Conservation (phyloP, 1,284 basidiomycete species). For the Sparassis latifolia region DNA sequence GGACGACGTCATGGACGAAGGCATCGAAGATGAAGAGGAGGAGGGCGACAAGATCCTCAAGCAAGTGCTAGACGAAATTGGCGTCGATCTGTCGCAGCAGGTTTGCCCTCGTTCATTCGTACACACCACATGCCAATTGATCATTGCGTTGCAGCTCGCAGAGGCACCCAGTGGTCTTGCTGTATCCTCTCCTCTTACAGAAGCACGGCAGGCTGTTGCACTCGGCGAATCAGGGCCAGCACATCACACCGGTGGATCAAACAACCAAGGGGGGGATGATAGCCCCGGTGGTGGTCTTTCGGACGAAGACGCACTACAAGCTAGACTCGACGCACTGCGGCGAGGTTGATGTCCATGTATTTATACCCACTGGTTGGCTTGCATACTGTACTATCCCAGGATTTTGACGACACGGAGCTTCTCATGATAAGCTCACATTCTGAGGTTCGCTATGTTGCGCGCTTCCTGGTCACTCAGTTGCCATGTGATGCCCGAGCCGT, state of each 20-base stretch:
- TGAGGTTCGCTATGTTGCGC: conserved; percentile 59
- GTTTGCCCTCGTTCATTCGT: conserved; percentile 24
- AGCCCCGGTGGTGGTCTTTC: conserved; percentile 43
- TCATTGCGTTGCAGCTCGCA: conserved; percentile 50
- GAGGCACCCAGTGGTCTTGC: conserved; percentile 77
- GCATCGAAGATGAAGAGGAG: conserved; percentile 88
- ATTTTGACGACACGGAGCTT: background rate
- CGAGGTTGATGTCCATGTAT: conserved; percentile 11
- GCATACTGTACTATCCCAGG: background rate
- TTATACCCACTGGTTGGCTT: background rate
- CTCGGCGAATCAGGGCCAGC: conserved; percentile 57
- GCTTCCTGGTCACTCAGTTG: conserved; percentile 77
- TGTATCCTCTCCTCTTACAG: conserved; percentile 53
- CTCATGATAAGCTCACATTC: conserved; percentile 32
- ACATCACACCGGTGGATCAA: conserved; percentile 22
- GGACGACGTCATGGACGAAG: conserved; percentile 97
- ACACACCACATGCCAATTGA: background rate
- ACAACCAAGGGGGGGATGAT: conserved; percentile 29
- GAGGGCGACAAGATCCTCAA: conserved; percentile 95
- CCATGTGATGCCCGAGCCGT: conserved; percentile 89
- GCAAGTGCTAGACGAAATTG: conserved; percentile 97
- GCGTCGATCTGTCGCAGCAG: conserved; percentile 87
- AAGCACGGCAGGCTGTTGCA: conserved; percentile 73
- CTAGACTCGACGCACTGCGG: conserved; percentile 20
- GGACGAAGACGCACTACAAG: conserved; percentile 62